Evolutionary conservation across 1,284 basidiomycete species (phyloP), one percentile per base, ranked within the genome.

Genomic region (Mycena sp.): DNA sequence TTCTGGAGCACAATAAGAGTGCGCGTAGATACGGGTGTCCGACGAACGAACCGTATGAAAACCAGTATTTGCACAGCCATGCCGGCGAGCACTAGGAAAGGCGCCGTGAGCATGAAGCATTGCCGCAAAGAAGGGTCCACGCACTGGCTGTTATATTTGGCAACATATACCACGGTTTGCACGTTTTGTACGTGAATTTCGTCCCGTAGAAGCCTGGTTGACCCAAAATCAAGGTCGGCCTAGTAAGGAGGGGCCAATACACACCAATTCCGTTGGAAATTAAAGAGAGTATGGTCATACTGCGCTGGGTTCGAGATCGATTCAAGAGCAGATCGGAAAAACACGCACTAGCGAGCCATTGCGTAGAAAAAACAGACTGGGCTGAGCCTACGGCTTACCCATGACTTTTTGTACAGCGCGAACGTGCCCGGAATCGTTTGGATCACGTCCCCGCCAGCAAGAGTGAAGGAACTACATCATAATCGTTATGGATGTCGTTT

Each of bases 291-390:
- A 64, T 54, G 4, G 62, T 49, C 40, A 64, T 50, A 28, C 54
- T 56, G 37, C 1, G 19, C 11, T n/a, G 5, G 16, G 25, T 23
- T 19, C 21, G 17, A 46, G n/a, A 1, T 2, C 25, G 12, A 19
- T 23, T 2, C n/a, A 19, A 30, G 26, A 35, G 19, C 10, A n/a
- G 11, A 48, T n/a, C 17, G 11, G n/a, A 3, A 29, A 38, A 49
- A 37, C 12, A 50, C 45, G 35, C 25, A 61, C 59, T 61, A 61
- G 12, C 50, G 50, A n/a, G 58, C 58, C 53, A 55, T 35, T 26
- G 62, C 62, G 43, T 59, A 64, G 41, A 64, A 59, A 49, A 58
- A 59, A 35, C 62, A 64, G 30, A 55, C 17, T 4, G 60, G 32
- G 26, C 44, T 56, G 7, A 62, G 35, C 10, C 25, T 16, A 3